Conservation (phyloP, 2,329 filamentous ascomycete species). For the Talaromyces marneffei region DNA sequence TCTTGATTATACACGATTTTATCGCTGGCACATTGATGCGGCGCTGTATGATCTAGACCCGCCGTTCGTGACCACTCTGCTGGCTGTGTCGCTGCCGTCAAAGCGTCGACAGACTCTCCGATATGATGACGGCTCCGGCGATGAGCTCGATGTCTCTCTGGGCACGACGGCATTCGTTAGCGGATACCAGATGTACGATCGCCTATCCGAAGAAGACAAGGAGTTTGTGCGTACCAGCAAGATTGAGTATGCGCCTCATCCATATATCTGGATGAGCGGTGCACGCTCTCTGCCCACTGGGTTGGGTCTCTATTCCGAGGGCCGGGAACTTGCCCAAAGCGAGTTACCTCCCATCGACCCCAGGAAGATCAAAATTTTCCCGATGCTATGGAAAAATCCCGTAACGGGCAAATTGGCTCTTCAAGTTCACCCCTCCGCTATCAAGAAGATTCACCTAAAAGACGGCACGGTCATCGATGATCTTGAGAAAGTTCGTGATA, state of each 20-base stretch:
- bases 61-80: slow-evolving; percentile 64
- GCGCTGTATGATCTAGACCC: slow-evolving; percentile 71
- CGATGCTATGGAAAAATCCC: slow-evolving; percentile 74
- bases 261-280: slow-evolving; percentile 74
- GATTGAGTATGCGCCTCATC: slow-evolving; percentile 71
- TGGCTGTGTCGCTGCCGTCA: slow-evolving; percentile 66
- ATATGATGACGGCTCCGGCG: slow-evolving; percentile 66
- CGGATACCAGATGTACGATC: slow-evolving; percentile 64
- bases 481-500: slow-evolving; percentile 58
- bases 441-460: slow-evolving; percentile 61
- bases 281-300: slow-evolving; percentile 63
- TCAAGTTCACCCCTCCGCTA: slow-evolving; percentile 67
- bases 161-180: slow-evolving; percentile 72
- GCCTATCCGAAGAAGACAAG: slow-evolving; percentile 60
- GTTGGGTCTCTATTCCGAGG: slow-evolving; percentile 64
- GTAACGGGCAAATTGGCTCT: slow-evolving; percentile 63
- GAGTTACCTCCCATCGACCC: slow-evolving; percentile 62
- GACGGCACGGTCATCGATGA: slow-evolving; percentile 67
- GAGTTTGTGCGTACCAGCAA: slow-evolving; percentile 60
- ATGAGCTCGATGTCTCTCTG: slow-evolving; percentile 62
- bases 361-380: slow-evolving; percentile 63
- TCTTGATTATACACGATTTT: slow-evolving; percentile 56
- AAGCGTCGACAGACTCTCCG: slow-evolving; percentile 61
- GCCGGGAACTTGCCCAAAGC: slow-evolving; percentile 53
- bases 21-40: slow-evolving; percentile 76